phyloP scores from a whole-genome alignment of 257 asterid genomes.

The Euphrasia confusa region DNA sequence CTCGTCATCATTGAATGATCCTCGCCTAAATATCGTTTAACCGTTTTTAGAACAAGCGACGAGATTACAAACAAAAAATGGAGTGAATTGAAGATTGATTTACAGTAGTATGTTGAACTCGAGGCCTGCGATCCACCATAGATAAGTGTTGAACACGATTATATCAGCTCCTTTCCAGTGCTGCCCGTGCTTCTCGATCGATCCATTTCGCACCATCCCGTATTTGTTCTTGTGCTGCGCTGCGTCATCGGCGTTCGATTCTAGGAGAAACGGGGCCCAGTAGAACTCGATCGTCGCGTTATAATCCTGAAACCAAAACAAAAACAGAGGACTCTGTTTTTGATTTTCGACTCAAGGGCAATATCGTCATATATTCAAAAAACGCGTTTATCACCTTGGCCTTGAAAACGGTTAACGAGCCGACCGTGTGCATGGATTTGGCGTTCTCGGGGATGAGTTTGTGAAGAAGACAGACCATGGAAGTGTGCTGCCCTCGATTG shows the following conservation, averaged over 20 bases:
- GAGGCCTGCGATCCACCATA: constrained; percentile 74
- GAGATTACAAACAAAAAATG: too few species aligned
- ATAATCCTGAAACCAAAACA: constrained; percentile 44
- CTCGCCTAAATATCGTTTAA: constrained; percentile 27
- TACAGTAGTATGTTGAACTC: constrained; percentile 1
- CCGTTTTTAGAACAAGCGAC: not conserved
- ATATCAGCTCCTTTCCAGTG: constrained; percentile 74
- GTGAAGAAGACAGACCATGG: constrained; percentile 74
- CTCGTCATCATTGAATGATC: constrained; percentile 41
- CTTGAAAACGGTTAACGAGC: constrained; percentile 49
- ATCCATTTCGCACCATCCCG: constrained; percentile 54
- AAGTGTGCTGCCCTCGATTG: constrained; percentile 61
- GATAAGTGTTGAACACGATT: constrained; percentile 67
- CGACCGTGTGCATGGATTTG: constrained; percentile 42
- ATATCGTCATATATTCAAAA: too few species aligned
- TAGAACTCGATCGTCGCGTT: constrained; percentile 70
- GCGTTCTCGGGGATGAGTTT: constrained; percentile 46
- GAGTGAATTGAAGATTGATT: not conserved
- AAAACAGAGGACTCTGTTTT: too few species aligned
- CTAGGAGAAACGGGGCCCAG: constrained; percentile 85
- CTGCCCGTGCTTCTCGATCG: constrained; percentile 61
- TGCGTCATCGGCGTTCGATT: constrained; percentile 81
- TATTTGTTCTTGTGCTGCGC: constrained; percentile 42
- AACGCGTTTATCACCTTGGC: constrained; percentile 48
- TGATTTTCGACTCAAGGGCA: too few species aligned